Conservation (phyloP, 2,329 filamentous ascomycete genomes). For the Calonectria hongkongensis region DNA sequence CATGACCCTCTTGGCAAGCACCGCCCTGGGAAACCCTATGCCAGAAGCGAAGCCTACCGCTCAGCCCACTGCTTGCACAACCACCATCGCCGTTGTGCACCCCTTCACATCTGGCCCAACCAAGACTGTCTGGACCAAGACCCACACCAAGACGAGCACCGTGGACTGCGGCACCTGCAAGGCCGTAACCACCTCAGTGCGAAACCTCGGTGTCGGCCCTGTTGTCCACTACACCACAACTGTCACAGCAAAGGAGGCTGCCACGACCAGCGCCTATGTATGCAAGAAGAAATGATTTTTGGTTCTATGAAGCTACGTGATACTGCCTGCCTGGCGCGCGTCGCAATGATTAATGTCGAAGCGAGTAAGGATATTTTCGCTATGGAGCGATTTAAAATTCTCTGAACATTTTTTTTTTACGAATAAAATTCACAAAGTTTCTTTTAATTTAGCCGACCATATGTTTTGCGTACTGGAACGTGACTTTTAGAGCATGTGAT, state of each 20-base stretch:
- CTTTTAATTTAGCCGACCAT: no score
- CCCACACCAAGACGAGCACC: background rate
- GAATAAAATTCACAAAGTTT: no score
- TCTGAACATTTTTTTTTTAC: no score
- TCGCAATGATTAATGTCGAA: no score
- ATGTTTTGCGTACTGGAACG: no score
- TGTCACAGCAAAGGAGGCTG: background rate
- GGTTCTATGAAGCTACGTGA: no score
- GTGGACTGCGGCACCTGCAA: slow-evolving; percentile 18
- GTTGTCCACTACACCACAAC: slow-evolving; percentile 11
- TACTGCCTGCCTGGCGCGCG: no score
- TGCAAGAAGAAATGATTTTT: background rate
- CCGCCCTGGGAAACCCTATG: slow-evolving; percentile 8
- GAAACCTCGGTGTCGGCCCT: slow-evolving; percentile 11
- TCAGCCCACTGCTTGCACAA: background rate
- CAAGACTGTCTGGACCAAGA: slow-evolving; percentile 12
- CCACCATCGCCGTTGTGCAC: background rate
- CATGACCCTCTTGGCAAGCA: slow-evolving; percentile 1
- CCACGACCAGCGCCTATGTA: background rate
- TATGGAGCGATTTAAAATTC: no score
- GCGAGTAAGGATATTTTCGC: no score
- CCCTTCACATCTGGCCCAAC: slow-evolving; percentile 7
- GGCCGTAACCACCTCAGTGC: background rate
- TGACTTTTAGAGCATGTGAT: no score
- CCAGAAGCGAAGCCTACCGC: background rate